phyloP scores from a whole-genome alignment of 352 stramenopile species.

The Globisporangium heterothallicum region DNA sequence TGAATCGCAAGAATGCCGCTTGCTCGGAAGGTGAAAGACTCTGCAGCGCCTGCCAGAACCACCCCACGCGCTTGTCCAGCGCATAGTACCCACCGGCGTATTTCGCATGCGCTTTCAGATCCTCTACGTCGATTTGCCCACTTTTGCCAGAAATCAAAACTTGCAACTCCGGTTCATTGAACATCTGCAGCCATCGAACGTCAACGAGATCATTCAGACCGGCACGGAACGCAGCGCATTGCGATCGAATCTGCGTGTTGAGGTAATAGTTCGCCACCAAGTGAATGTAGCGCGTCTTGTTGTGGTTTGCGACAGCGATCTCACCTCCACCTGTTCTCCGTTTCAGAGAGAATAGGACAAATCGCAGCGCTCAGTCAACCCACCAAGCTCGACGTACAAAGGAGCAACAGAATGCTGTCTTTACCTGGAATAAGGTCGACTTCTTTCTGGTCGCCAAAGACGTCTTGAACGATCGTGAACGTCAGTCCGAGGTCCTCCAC shows the following conservation, averaged over 20 bases:
- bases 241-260: constrained; percentile 88
- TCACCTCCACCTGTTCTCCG: constrained; percentile 57
- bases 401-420: neutral
- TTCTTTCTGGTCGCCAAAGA: constrained; percentile 81
- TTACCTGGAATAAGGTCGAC: constrained; percentile 83
- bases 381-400: neutral
- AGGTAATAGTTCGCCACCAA: constrained; percentile 95
- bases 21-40: constrained; percentile 84
- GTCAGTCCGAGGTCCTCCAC: constrained; percentile 88
- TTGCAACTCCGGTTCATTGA: constrained; percentile 96
- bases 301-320: constrained; percentile 88
- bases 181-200: constrained; percentile 89
- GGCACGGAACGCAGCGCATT: constrained; percentile 90
- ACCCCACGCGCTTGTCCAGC: constrained; percentile 66
- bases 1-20: constrained; percentile 90
- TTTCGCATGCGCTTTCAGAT: constrained; percentile 85
- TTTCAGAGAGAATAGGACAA: no score
- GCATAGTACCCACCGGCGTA: constrained; percentile 94
- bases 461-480: constrained; percentile 86
- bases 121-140: constrained; percentile 51
- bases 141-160: constrained; percentile 89
- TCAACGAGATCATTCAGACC: constrained; percentile 94
- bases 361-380: no score
- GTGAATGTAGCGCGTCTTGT: constrained; percentile 95
- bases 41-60: constrained; percentile 62